A percentile compares a stretch with the other conserved stretches of the same genome.
These are phyloP conservation scores for Magnolia kwangsiensis DNA, from an alignment of 164 flowering plant species.

Conservation along the genomic window DNA sequence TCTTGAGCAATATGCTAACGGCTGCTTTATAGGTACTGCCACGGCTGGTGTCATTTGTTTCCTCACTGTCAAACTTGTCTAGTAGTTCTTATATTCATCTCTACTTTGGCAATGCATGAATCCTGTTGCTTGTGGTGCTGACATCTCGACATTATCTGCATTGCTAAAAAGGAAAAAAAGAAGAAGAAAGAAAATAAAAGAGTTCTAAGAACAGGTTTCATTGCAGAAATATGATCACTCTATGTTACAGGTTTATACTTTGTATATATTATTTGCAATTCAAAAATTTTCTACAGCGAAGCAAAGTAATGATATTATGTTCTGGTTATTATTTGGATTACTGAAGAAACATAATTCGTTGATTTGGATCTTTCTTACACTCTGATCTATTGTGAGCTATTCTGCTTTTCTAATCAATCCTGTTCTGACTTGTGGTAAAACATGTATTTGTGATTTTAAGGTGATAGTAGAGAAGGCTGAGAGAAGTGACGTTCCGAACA, in stretches of 20 bases:
- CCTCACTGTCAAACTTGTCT: too few species aligned
- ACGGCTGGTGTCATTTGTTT: too few species aligned
- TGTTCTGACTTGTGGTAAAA: not conserved
- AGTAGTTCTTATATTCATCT: too few species aligned
- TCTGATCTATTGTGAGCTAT: not conserved
- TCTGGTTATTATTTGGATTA: not conserved
- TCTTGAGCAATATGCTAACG: too few species aligned
- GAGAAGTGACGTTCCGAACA: slow-evolving; percentile 71
- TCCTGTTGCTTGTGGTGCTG: too few species aligned
- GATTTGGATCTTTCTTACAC: not conserved
- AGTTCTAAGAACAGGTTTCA: not conserved
- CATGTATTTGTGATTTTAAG: slow-evolving; percentile 18
- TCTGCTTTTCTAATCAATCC: not conserved
- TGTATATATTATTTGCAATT: not conserved
- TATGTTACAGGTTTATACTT: not conserved
- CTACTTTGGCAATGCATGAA: too few species aligned
- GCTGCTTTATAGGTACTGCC: too few species aligned
- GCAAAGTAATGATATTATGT: not conserved
- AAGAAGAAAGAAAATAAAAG: not conserved
- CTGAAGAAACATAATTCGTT: not conserved
- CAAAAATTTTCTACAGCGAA: not conserved
- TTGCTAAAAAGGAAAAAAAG: too few species aligned
- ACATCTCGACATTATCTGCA: too few species aligned
- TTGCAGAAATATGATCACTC: not conserved
- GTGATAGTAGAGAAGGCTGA: slow-evolving; percentile 86